phyloP scores from a whole-genome alignment of 768 basidiomycete genomes.

The Sporobolomyces pararoseus region DNA sequence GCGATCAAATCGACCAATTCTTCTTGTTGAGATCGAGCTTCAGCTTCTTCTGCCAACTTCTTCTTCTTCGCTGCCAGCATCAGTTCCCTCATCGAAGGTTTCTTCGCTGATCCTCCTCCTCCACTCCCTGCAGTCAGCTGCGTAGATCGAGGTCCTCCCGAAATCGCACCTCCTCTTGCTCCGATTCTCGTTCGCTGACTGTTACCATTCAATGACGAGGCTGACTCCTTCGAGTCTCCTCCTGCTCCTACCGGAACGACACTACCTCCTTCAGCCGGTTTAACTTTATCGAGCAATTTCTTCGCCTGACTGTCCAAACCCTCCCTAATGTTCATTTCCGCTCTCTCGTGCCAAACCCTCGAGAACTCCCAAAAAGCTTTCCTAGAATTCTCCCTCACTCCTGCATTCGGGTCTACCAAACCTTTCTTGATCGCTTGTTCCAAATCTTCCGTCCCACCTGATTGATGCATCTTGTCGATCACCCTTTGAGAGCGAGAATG shows the following conservation, averaged over 20 bases:
- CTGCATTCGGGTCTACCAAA: constrained; percentile 72
- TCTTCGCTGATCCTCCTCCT: constrained; percentile 9
- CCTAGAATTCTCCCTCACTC: constrained; percentile 70
- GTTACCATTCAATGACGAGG: too few species aligned
- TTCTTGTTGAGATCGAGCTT: neutral
- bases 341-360: constrained; percentile 68
- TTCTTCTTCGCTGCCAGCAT: constrained; percentile 27
- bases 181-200: too few species aligned
- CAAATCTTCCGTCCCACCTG: constrained; percentile 65
- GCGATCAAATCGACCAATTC: neutral
- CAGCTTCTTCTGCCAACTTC: constrained; percentile 6
- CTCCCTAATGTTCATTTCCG: constrained; percentile 58
- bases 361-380: constrained; percentile 75
- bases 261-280: constrained; percentile 16
- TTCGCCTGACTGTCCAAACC: constrained; percentile 64
- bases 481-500: constrained; percentile 64
- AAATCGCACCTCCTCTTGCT: neutral
- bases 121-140: neutral
- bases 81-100: constrained; percentile 27
- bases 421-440: constrained; percentile 71
- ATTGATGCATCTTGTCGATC: constrained; percentile 53
- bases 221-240: neutral
- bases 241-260: too few species aligned
- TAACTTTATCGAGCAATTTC: constrained; percentile 76
- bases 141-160: neutral